Base-by-base conservation (phyloP, 495 filamentous ascomycete species). In the Filosporella fistucella region DNA sequence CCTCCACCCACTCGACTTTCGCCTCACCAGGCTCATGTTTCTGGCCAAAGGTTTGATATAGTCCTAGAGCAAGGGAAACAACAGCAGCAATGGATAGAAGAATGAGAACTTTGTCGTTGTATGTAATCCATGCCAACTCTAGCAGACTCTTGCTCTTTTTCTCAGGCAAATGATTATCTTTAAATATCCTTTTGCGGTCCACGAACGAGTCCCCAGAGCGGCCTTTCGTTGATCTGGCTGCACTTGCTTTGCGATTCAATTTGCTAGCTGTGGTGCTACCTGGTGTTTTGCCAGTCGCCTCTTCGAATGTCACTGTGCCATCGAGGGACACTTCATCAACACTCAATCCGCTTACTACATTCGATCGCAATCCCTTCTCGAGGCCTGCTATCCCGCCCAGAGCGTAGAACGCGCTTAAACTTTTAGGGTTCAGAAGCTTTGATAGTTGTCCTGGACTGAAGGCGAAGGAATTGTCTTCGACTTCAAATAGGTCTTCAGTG, bases 81-180 rank as follows among this genome's bases (percentile, higher is more conserved):
- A 80, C 70, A 6, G 89, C 91, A 3, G 90, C 89, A 36, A 83
- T 67, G 1, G 86, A 86, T 44, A 96, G 69, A 5, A 95, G 65
- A 41, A 91, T 85, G 42, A 94, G 70, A 18, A 94, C 85, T 51
- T 88, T 88, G 66, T 94, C 88, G 57, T 91, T 88, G 61, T 89
- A 90, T 8, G 87, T 88, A 58, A 84, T 82, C 88, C 88, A 94
- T 59, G 90, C 82, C 28, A 91, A 55, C 56, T 82, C 75, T 49
- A 85, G 71, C 42, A 94, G 75, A 34, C 69, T 80, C 47, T 88
- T 85, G 24, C 83, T 77, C 56, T 90, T 85, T 60, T 86, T 84
- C 45, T 72, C 76, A 0, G 88, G 88, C 17, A 94, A 61, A 42
- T 78, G 64, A 56, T 94, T 94, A 60, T 88, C 80, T 40, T 72